Evolutionary conservation across 2,329 filamentous ascomycete genomes (phyloP).

Genomic region (Rasamsonia emersonii): DNA sequence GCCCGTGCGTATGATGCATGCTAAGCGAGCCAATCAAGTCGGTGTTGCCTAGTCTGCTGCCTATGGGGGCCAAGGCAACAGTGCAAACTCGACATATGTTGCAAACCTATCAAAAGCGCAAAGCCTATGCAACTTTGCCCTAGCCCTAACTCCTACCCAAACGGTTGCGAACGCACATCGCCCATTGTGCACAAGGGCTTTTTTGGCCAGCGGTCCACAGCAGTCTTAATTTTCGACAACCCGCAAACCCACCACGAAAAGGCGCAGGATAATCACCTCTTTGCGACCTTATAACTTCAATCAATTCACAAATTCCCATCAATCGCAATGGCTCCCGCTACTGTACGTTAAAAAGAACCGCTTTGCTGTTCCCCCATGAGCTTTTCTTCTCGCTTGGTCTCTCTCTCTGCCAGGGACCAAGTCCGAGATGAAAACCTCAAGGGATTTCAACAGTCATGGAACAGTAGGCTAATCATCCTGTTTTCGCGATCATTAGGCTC

Average conservation of each 20-base stretch:
- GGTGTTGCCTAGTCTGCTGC: no score
- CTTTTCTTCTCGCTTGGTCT: constrained; percentile 15
- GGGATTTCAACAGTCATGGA: constrained; percentile 31
- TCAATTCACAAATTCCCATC: constrained; percentile 24
- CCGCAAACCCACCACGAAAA: constrained; percentile 16
- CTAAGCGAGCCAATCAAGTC: no score
- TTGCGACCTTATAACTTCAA: constrained; percentile 52
- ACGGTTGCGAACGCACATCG: no score
- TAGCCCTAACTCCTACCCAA: constrained; percentile 20
- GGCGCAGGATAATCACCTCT: constrained; percentile 88
- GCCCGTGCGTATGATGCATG: constrained; percentile 12
- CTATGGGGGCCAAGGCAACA: no score
- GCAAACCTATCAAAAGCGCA: not conserved
- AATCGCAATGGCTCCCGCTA: constrained; percentile 72
- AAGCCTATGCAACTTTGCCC: constrained; percentile 2
- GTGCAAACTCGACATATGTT: constrained; percentile 1
- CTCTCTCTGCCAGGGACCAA: not conserved
- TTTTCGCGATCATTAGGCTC: constrained; percentile 36
- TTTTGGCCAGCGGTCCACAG: no score
- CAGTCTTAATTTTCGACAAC: constrained; percentile 20
- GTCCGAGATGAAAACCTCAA: constrained; percentile 10
- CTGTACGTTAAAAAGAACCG: constrained; percentile 73
- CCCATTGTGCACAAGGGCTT: no score
- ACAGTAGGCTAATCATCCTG: constrained; percentile 91
- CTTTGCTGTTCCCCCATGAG: constrained; percentile 81